Conservation (phyloP, 2,329 filamentous ascomycete species). For the Neofusicoccum sp. region DNA sequence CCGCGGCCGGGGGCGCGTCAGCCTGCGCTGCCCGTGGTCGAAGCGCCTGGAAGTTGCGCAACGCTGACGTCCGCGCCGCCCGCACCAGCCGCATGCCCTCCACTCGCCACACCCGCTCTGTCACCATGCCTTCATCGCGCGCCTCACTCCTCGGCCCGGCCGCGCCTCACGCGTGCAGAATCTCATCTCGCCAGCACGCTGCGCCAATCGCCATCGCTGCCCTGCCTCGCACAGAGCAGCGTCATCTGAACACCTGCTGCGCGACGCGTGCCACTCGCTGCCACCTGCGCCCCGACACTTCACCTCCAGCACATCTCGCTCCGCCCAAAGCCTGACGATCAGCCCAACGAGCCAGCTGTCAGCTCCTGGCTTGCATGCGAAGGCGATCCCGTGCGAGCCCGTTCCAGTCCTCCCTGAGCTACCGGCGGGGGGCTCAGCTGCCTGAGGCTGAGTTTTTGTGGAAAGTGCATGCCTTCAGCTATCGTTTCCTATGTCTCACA, state of each 20-base stretch:
- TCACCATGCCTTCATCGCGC: constrained; percentile 9
- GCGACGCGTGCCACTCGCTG: not conserved
- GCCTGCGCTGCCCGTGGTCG: too few relatives aligned
- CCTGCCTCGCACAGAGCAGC: constrained; percentile 5
- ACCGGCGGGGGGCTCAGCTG: not conserved
- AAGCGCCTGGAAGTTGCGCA: not conserved
- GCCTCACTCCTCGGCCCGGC: constrained; percentile 8
- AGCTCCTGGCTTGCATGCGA: not conserved
- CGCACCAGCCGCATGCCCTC: not conserved
- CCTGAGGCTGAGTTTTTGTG: not conserved
- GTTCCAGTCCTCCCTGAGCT: not conserved
- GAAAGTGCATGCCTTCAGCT: too few relatives aligned
- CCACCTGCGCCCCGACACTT: constrained; percentile 1
- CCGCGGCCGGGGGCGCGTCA: too few relatives aligned
- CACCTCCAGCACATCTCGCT: constrained; percentile 5
- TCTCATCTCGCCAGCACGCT: not conserved
- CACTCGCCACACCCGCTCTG: not conserved
- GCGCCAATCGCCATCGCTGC: constrained; percentile 1
- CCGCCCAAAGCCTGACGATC: not conserved
- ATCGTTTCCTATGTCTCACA: too few relatives aligned
- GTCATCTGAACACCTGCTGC: constrained; percentile 6
- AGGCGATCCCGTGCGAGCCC: not conserved
- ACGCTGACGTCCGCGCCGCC: constrained; percentile 1
- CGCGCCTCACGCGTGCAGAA: not conserved
- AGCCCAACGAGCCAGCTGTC: not conserved